Conservation (phyloP, 345 rosid genomes). For the Eucalyptus polyanthemos region DNA sequence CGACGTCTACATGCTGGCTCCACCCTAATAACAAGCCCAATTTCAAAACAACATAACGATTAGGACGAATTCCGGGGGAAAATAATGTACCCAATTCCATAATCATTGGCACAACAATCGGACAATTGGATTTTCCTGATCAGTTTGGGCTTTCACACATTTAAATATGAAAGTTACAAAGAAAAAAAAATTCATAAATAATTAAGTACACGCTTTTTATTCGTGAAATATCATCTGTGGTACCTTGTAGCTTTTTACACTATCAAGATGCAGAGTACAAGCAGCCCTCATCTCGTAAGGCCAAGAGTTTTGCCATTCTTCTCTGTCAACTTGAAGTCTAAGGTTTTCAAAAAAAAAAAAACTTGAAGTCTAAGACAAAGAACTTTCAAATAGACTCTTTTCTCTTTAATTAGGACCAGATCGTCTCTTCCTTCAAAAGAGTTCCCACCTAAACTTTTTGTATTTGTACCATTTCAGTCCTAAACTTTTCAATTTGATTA, state of each 20-base stretch:
- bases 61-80: not conserved
- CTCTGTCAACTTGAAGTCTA: not conserved
- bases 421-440: too few relatives aligned
- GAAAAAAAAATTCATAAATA: not conserved
- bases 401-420: too few relatives aligned
- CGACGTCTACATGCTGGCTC: not conserved
- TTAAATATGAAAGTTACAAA: not conserved
- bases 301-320: not conserved
- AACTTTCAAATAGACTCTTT: not conserved
- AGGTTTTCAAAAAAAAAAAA: not conserved
- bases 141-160: not conserved
- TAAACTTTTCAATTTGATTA: too few relatives aligned
- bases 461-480: accelerated
- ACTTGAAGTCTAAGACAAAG: not conserved
- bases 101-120: not conserved
- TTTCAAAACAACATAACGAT: not conserved
- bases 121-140: not conserved
- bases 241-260: not conserved
- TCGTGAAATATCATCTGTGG: not conserved
- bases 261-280: not conserved
- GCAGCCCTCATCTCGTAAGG: not conserved
- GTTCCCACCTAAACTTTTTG: too few relatives aligned
- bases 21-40: not conserved
- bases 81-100: not conserved
- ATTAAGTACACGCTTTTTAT: not conserved